Conservation (phyloP, 2,329 filamentous ascomycete genomes). For the Fusarium chlamydosporum region DNA sequence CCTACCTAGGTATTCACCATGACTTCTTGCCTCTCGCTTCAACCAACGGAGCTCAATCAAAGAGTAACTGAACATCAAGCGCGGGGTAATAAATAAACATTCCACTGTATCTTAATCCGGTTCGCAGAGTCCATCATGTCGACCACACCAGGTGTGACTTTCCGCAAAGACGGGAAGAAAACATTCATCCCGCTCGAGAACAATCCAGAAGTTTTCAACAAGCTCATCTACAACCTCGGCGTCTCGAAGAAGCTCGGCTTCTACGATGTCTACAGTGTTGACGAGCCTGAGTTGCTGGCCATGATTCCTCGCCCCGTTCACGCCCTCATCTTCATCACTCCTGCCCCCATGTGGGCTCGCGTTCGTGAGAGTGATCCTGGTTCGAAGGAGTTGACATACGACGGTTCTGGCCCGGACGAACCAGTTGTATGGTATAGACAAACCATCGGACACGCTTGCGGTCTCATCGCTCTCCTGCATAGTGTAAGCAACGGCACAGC, state of each 20-base stretch:
- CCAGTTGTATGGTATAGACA: conserved; percentile 87
- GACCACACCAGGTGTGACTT: conserved; percentile 35
- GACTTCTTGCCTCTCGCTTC: conserved; percentile 3
- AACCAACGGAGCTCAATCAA: not conserved
- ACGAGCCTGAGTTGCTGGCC: conserved; percentile 80
- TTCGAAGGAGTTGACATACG: conserved; percentile 52
- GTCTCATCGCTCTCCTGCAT: conserved; percentile 83
- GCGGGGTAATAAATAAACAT: conserved; percentile 17
- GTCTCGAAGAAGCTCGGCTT: conserved; percentile 77
- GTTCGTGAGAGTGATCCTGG: conserved; percentile 51
- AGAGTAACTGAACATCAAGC: conserved; percentile 8
- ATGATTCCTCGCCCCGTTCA: conserved; percentile 80
- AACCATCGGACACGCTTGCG: conserved; percentile 86
- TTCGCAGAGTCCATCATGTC: conserved; percentile 28
- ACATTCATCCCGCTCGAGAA: conserved; percentile 62
- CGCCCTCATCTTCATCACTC: conserved; percentile 85
- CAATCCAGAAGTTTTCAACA: conserved; percentile 84
- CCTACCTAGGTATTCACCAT: too few species aligned
- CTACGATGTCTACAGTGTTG: conserved; percentile 85
- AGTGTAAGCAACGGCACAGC: conserved; percentile 78
- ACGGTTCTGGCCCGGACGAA: conserved; percentile 62
- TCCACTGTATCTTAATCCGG: not conserved
- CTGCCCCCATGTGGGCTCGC: conserved; percentile 66
- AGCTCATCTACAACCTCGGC: conserved; percentile 78
- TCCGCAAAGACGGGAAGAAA: conserved; percentile 50